phyloP scores from a whole-genome alignment of 148 eudicot species.

The Chenopodium suecicum region DNA sequence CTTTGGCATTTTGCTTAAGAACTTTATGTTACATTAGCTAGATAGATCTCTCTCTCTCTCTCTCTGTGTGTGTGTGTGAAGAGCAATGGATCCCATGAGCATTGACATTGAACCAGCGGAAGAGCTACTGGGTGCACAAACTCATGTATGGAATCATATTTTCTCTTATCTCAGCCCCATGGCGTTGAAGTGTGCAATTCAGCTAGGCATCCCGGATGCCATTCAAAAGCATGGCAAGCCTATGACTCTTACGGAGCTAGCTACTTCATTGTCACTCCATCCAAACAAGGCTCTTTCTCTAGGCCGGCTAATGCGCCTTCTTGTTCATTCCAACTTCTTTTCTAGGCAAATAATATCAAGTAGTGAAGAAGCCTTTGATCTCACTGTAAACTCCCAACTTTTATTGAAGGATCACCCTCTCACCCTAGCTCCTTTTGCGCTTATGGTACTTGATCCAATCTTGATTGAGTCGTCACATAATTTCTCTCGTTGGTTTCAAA shows the following conservation, averaged over 20 bases:
- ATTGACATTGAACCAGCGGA: not conserved
- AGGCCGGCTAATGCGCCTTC: conserved; percentile 30
- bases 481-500: conserved; percentile 27
- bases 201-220: conserved; percentile 30
- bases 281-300: conserved; percentile 25
- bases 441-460: conserved; percentile 20
- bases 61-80: not conserved
- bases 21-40: too few relatives aligned
- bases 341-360: not conserved
- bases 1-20: too few relatives aligned
- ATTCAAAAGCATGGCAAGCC: conserved; percentile 31
- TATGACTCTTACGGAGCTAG: conserved; percentile 22
- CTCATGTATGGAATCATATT: conserved; percentile 27
- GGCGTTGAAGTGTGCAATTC: conserved; percentile 33
- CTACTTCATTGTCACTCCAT: conserved; percentile 15
- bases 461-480: conserved; percentile 11
- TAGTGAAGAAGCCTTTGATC: conserved; percentile 18
- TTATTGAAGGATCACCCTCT: conserved; percentile 27
- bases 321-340: conserved; percentile 27
- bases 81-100: not conserved
- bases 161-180: conserved; percentile 16
- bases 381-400: conserved; percentile 28
- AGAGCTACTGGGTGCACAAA: conserved; percentile 27
- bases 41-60: too few relatives aligned
- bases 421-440: conserved; percentile 11